phyloP scores from a whole-genome alignment of 768 basidiomycete species.

The Amylocystis lapponica region DNA sequence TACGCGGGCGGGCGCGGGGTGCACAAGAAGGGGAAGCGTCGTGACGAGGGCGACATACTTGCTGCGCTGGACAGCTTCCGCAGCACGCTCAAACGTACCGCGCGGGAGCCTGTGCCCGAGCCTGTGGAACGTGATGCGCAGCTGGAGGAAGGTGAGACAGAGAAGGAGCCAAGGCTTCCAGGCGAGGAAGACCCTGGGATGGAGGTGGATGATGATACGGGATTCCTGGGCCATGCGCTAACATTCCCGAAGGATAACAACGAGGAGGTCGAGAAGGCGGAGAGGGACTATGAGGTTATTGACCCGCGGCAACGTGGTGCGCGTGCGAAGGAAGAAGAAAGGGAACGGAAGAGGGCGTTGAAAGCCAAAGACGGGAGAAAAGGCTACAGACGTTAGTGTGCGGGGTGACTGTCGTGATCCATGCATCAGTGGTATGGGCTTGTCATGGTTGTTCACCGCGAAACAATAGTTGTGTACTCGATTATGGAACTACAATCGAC shows the following conservation, averaged over 20 bases:
- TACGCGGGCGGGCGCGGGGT: constrained; percentile 64
- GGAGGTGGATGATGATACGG: constrained; percentile 75
- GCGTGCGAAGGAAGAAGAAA: constrained; percentile 72
- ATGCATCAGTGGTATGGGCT: no score
- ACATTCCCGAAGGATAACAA: constrained; percentile 75
- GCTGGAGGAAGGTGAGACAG: constrained; percentile 7
- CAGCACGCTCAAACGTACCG: constrained; percentile 51
- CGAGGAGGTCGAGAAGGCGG: constrained; percentile 71
- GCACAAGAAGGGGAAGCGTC: constrained; percentile 47
- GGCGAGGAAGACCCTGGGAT: constrained; percentile 45
- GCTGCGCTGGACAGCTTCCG: constrained; percentile 67
- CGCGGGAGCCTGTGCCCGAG: constrained; percentile 12
- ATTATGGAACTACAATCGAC: no score
- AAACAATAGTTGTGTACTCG: no score
- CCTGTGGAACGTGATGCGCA: constrained; percentile 13
- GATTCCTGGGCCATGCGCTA: constrained; percentile 67
- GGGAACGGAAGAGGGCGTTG: constrained; percentile 47
- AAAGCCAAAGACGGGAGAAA: constrained; percentile 21
- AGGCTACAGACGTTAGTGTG: constrained; percentile 22
- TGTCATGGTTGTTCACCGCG: no score
- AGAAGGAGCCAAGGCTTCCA: constrained; percentile 5
- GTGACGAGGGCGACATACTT: constrained; percentile 69
- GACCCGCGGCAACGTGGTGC: constrained; percentile 73
- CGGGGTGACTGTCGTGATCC: no score
- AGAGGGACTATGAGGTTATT: constrained; percentile 86